These are phyloP conservation scores for Sporothrix brasiliensis DNA, from an alignment of 2,329 filamentous ascomycete genomes.

Conservation along the genomic window DNA sequence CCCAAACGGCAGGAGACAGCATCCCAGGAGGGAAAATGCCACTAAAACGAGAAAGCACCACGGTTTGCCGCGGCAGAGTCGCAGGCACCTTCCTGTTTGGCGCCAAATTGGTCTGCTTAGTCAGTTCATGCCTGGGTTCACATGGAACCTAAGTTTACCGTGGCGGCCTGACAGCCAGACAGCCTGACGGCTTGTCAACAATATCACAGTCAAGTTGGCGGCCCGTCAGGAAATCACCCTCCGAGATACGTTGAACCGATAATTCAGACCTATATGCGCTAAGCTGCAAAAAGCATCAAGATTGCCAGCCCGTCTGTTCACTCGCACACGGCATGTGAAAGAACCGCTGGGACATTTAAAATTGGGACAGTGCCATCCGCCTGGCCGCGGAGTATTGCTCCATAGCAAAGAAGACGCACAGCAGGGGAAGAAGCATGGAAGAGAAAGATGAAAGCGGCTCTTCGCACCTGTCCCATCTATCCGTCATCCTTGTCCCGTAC, in stretches of 20 bases:
- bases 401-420: not conserved
- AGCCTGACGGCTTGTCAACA: slow-evolving; percentile 14
- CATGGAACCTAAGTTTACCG: too few relatives aligned
- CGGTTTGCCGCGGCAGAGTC: slow-evolving; percentile 13
- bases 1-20: slow-evolving; percentile 23
- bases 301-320: not conserved
- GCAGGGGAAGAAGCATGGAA: not conserved
- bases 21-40: not conserved
- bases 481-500: not conserved
- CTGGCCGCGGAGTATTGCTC: not conserved
- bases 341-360: not conserved
- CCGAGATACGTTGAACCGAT: not conserved
- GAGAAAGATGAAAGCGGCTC: not conserved
- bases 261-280: slow-evolving; percentile 1
- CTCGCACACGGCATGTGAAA: not conserved
- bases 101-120: not conserved
- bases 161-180: not conserved
- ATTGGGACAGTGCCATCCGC: slow-evolving; percentile 10
- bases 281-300: slow-evolving; percentile 2
- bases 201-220: not conserved
- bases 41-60: not conserved
- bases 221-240: not conserved
- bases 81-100: slow-evolving; percentile 16
- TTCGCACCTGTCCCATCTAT: not conserved
- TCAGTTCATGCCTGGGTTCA: not conserved